Conservation (phyloP, 2,329 filamentous ascomycete species). For the Rhynchosporium agropyri region DNA sequence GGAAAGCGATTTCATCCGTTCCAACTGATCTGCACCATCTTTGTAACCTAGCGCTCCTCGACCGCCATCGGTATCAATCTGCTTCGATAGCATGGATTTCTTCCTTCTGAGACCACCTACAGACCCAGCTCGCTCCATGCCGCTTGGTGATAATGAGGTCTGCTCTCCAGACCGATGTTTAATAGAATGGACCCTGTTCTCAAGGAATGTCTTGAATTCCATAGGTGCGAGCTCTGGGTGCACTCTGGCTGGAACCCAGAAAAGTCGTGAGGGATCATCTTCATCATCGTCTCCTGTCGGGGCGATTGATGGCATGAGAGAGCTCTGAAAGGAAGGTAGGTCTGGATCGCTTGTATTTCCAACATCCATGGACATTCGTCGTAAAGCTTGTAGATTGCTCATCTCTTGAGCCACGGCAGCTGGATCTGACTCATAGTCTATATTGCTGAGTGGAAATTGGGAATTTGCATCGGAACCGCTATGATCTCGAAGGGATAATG, state of each 20-base stretch:
- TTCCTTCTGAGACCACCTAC: conserved; percentile 73
- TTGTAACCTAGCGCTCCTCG: conserved; percentile 66
- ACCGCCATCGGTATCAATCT: conserved; percentile 75
- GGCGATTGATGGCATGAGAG: conserved; percentile 69
- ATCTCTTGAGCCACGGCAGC: conserved; percentile 73
- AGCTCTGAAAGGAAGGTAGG: conserved; percentile 71
- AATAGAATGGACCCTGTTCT: conserved; percentile 89
- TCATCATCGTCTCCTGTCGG: conserved; percentile 77
- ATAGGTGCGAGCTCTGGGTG: conserved; percentile 94
- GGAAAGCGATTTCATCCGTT: conserved; percentile 69
- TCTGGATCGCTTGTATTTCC: conserved; percentile 68
- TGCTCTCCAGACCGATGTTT: conserved; percentile 79
- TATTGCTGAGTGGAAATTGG: conserved; percentile 69
- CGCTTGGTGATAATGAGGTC: conserved; percentile 60
- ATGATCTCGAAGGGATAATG: conserved; percentile 44
- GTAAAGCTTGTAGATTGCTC: conserved; percentile 72
- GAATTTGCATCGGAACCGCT: conserved; percentile 55
- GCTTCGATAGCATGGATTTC: conserved; percentile 92
- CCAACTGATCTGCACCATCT: conserved; percentile 81
- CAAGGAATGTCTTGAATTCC: conserved; percentile 95
- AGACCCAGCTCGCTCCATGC: conserved; percentile 57
- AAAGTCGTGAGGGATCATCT: conserved; percentile 82
- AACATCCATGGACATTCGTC: conserved; percentile 79
- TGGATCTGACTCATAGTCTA: conserved; percentile 74
- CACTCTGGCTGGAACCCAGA: conserved; percentile 94